Evolutionary conservation across 805 yeast species (phyloP).

Genomic region (Candida arabinofermentans): DNA sequence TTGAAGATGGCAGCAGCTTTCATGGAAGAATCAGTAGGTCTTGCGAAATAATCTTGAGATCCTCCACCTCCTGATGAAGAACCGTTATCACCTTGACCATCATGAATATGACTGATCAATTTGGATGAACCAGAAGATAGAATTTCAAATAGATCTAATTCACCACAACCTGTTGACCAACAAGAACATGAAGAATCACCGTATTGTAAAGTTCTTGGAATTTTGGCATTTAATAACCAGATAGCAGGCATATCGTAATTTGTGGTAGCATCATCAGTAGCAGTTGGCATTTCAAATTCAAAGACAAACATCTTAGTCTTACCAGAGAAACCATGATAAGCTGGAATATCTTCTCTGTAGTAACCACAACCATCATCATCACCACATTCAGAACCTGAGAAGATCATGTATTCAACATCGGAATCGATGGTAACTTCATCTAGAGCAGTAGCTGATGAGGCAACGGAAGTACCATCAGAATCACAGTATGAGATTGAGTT

Average conservation of each 20-base stretch:
- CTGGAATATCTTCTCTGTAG: constrained; percentile 77
- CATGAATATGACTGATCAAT: constrained; percentile 79
- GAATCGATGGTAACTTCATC: constrained; percentile 66
- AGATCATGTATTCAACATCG: constrained; percentile 75
- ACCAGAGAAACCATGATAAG: constrained; percentile 89
- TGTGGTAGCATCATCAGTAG: constrained; percentile 39
- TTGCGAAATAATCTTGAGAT: constrained; percentile 80
- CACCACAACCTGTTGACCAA: constrained; percentile 98
- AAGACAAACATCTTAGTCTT: constrained; percentile 79
- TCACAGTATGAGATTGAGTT: constrained; percentile 85
- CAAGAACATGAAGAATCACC: constrained; percentile 85
- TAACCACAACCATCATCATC: constrained; percentile 67
- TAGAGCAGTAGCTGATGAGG: constrained; percentile 65
- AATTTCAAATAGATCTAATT: constrained; percentile 90
- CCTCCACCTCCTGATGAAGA: constrained; percentile 64
- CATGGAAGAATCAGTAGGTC: constrained; percentile 76
- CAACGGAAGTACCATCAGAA: constrained; percentile 70
- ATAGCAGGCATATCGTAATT: constrained; percentile 97
- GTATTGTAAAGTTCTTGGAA: constrained; percentile 95
- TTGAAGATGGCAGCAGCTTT: constrained; percentile 89
- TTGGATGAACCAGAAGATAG: constrained; percentile 70
- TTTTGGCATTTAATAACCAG: constrained; percentile 55
- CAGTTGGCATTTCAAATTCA: constrained; percentile 89
- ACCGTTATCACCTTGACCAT: constrained; percentile 67
- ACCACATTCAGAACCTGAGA: constrained; percentile 65